phyloP scores from a whole-genome alignment of 495 filamentous ascomycete genomes.

The Annulohypoxylon moriforme region DNA sequence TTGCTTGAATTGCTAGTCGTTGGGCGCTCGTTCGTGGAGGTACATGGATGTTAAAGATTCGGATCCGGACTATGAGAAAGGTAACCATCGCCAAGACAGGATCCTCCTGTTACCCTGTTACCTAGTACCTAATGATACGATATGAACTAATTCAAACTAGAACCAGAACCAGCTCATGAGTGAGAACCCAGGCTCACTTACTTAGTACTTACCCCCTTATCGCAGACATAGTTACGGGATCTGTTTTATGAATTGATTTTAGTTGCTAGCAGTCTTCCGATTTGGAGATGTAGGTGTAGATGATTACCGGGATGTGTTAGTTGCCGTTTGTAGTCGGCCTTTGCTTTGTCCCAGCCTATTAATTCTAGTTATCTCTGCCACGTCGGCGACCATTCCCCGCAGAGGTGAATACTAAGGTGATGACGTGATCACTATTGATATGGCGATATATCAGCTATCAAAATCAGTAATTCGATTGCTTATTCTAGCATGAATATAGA shows the following conservation, averaged over 20 bases:
- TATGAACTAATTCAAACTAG: too few relatives aligned
- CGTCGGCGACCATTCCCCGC: conserved; percentile 41
- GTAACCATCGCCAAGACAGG: too few relatives aligned
- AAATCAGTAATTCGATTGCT: conserved; percentile 9
- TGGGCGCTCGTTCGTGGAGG: too few relatives aligned
- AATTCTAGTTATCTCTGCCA: conserved; percentile 20
- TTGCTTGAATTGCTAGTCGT: too few relatives aligned
- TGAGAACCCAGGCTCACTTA: too few relatives aligned
- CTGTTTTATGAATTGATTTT: background rate
- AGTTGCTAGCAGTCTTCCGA: background rate
- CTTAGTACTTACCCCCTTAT: too few relatives aligned
- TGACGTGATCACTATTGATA: conserved; percentile 39
- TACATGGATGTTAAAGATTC: too few relatives aligned
- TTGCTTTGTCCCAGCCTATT: conserved; percentile 35
- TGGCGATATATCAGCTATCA: conserved; percentile 25
- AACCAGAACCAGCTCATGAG: too few relatives aligned
- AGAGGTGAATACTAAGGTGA: conserved; percentile 12
- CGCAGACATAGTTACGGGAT: background rate
- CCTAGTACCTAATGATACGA: too few relatives aligned
- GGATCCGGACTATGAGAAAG: too few relatives aligned
- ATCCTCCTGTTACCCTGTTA: too few relatives aligned
- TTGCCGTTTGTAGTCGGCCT: conserved; percentile 26
- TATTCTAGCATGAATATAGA: background rate
- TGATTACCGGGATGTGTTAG: background rate
- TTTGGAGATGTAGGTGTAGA: too few relatives aligned